Evolutionary conservation across 176 grass and related monocot species (phyloP).

Genomic region (Elymus sibiricus): DNA sequence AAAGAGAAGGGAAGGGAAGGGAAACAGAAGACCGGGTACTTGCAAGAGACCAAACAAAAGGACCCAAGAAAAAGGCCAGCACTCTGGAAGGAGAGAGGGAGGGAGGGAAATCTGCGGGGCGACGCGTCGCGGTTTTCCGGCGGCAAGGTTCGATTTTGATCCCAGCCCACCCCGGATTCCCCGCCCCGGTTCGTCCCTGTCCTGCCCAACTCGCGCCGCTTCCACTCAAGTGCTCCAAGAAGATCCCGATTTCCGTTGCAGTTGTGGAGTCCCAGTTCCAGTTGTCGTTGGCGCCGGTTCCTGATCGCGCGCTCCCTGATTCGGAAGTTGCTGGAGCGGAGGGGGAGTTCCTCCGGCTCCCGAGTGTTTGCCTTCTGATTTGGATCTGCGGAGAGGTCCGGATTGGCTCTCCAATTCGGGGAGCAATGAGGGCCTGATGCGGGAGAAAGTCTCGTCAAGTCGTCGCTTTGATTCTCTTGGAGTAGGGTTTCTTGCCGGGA

Average conservation of each 20-base stretch:
- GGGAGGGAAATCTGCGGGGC: slow-evolving; percentile 32
- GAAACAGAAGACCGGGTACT: slow-evolving; percentile 10
- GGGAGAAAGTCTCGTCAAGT: slow-evolving; percentile 35
- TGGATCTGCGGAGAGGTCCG: slow-evolving; percentile 23
- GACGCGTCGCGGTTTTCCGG: slow-evolving; percentile 42
- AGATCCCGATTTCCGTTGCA: slow-evolving; percentile 31
- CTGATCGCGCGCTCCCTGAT: neutral
- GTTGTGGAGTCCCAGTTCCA: neutral
- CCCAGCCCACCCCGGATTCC: slow-evolving; percentile 8
- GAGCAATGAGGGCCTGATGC: slow-evolving; percentile 43
- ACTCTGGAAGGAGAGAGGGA: slow-evolving; percentile 8
- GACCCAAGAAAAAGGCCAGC: slow-evolving; percentile 36
- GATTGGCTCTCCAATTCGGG: slow-evolving; percentile 12
- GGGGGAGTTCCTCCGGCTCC: neutral
- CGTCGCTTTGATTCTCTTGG: neutral
- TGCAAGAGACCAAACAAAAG: slow-evolving; percentile 29
- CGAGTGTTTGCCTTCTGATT: neutral
- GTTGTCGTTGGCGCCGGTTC: neutral
- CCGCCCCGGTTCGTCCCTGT: neutral
- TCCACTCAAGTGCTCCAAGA: neutral
- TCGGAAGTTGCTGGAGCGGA: slow-evolving; percentile 2
- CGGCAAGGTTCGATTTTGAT: slow-evolving; percentile 60
- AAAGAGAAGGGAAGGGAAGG: slow-evolving; percentile 1
- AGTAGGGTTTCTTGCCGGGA: slow-evolving; percentile 25
- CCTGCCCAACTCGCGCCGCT: neutral